Conservation (phyloP, 805 yeast species). For the Pichia occidentalis region DNA sequence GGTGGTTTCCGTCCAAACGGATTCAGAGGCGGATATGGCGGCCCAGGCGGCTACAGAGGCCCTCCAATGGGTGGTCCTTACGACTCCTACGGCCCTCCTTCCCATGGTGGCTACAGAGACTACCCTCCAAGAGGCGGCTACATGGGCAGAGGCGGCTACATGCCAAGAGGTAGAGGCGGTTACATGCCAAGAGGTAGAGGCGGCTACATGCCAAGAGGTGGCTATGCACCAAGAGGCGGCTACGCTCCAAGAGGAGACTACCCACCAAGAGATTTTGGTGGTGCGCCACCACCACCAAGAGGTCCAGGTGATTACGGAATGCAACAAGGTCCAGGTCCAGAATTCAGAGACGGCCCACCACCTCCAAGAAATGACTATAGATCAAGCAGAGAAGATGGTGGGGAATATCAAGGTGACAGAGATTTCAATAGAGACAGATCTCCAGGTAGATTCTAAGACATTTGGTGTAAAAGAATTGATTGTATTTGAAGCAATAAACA, state of each 20-base stretch:
- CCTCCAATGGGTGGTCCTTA: slow-evolving; percentile 19
- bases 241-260: slow-evolving; percentile 29
- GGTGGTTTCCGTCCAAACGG: slow-evolving; percentile 33
- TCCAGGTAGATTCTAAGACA: slow-evolving; percentile 64
- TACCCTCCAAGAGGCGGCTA: slow-evolving; percentile 30
- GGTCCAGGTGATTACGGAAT: slow-evolving; percentile 29
- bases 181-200: slow-evolving; percentile 28
- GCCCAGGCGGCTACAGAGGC: slow-evolving; percentile 29
- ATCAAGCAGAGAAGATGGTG: slow-evolving; percentile 25
- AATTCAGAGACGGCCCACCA: slow-evolving; percentile 25
- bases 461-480: no score
- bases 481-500: neutral
- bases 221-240: slow-evolving; percentile 28
- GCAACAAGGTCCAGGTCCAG: slow-evolving; percentile 24
- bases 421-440: slow-evolving; percentile 66
- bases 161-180: slow-evolving; percentile 28
- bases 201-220: slow-evolving; percentile 27
- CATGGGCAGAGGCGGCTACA: slow-evolving; percentile 27
- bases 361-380: slow-evolving; percentile 32
- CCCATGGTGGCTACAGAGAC: slow-evolving; percentile 13
- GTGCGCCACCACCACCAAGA: slow-evolving; percentile 17
- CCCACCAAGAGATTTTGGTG: slow-evolving; percentile 23
- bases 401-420: slow-evolving; percentile 32
- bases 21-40: slow-evolving; percentile 30
- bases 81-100: slow-evolving; percentile 24